Base-by-base conservation (phyloP, 2,329 filamentous ascomycete genomes). In the Sarocladiaceae sp. region DNA sequence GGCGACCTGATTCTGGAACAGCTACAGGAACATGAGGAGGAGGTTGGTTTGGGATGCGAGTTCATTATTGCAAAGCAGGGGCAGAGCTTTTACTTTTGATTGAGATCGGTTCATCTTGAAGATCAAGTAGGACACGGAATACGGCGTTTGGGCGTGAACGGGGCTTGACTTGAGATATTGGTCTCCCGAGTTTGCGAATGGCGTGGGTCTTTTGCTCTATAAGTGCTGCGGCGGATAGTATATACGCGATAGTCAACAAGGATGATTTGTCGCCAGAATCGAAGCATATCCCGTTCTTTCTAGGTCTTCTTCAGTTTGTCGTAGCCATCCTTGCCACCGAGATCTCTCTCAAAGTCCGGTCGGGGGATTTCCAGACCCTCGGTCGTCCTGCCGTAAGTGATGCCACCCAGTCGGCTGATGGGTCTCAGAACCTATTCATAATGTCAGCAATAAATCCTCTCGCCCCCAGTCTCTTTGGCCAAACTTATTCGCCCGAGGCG, bases 341-440 rank as follows among this genome's bases (percentile, higher is more conserved):
- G 40, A 48, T 79, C 72, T 57, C 68, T 69, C 33, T 69, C 64
- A 50, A 74, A 83, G 48, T 75, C 72, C 0, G 74, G 81, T 32
- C 85, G 70, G 5, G 74, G 78, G 19, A 95, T 63, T 69, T 95
- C 89, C 20, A 88, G 66, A 0, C 69, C 83, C 50, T 90, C 80
- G 0, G 76, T 81, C 1, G 76, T 69, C 33, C 89, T 74, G 1
- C 75, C 84, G 60, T 95, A 97, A 0, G 84, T 84, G 54, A 96
- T 94, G 2, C 91, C 91, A 20, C 91, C 91, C 19, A 96, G 57
- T 29, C 91, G 78, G 51, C 79, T 80, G 13, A 95, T 74, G 0
- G 91, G 88, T 49, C 78, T 78, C 45, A 96, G 65, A 7, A 94
- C 73, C 66, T 82, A 33, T 6, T 3, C 20, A 24, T 18, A 41